Evolutionary conservation across 345 rosid genomes (phyloP).

Genomic region (Abelmoschus esculentus): DNA sequence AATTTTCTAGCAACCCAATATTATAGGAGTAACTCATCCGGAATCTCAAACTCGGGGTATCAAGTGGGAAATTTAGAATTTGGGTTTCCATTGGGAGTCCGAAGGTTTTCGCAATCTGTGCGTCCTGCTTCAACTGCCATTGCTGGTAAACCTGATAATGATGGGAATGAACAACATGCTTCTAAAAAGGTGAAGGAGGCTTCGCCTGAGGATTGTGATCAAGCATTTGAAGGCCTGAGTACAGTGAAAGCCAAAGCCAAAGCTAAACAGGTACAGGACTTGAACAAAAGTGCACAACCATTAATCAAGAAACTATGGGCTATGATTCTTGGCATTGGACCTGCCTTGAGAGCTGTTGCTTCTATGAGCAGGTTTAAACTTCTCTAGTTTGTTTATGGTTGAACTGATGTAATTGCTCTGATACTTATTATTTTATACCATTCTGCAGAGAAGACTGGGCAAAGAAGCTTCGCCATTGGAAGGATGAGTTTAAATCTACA

Average conservation of each 20-base stretch:
- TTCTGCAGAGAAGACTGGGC: constrained; percentile 90
- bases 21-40: constrained; percentile 18
- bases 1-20: constrained; percentile 4
- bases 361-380: constrained; percentile 82
- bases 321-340: constrained; percentile 72
- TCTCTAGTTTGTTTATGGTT: constrained; percentile 13
- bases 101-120: constrained; percentile 32
- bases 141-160: constrained; percentile 45
- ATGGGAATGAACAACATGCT: constrained; percentile 35
- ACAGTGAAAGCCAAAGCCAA: constrained; percentile 84
- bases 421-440: constrained; percentile 13
- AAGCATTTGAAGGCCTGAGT: constrained; percentile 85
- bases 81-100: constrained; percentile 29
- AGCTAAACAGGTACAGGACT: constrained; percentile 65
- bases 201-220: constrained; percentile 92
- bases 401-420: constrained; percentile 5
- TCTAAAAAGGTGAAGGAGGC: constrained; percentile 65
- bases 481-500: constrained; percentile 80
- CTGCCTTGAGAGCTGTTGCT: constrained; percentile 86
- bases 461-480: constrained; percentile 75
- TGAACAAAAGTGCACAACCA: constrained; percentile 44
- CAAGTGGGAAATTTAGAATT: constrained; percentile 30
- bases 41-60: constrained; percentile 26
- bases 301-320: constrained; percentile 50
- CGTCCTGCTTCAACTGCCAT: constrained; percentile 48